phyloP scores from a whole-genome alignment of 1,284 basidiomycete genomes.

The Malassezia obtusa region DNA sequence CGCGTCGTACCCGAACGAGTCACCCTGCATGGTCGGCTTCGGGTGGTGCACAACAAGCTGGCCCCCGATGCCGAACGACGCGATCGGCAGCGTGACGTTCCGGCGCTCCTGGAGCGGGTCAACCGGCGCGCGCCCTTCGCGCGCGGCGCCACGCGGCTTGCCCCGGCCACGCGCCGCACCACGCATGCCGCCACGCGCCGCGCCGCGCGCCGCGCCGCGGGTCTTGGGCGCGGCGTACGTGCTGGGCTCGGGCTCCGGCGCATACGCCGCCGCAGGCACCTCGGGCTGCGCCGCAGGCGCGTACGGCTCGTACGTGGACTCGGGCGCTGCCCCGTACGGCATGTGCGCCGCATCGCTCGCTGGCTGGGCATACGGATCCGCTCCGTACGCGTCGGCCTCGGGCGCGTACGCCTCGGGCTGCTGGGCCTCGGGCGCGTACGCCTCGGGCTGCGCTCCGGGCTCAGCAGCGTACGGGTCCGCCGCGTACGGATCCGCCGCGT shows the following conservation, averaged over 20 bases:
- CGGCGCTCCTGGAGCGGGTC: conserved; percentile 33
- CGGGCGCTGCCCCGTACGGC: not conserved
- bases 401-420: too few relatives aligned
- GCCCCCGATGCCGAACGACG: conserved; percentile 40
- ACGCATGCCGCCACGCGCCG: not conserved
- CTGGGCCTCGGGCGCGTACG: not conserved
- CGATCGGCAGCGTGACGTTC: conserved; percentile 31
- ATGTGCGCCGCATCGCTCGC: too few relatives aligned
- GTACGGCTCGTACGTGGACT: not conserved
- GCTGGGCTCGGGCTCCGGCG: not conserved
- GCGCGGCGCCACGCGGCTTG: not conserved
- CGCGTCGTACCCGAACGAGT: conserved; percentile 13
- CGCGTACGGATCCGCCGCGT: not conserved
- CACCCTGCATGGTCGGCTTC: not conserved
- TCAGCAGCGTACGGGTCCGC: not conserved
- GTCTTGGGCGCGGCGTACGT: not conserved
- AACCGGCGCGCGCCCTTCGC: not conserved
- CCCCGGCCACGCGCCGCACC: conserved; percentile 12
- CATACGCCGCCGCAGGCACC: too few relatives aligned
- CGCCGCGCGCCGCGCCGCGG: not conserved
- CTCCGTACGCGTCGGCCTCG: not conserved
- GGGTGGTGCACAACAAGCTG: conserved; percentile 41
- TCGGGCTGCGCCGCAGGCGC: too few relatives aligned
- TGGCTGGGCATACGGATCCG: not conserved
- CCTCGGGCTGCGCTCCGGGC: not conserved